Percentiles rank a stretch among this genome's conserved stretches.
Evolutionary conservation across 2,329 filamentous ascomycete species (phyloP).

Genomic region (Plenodomus tracheiphilus): DNA sequence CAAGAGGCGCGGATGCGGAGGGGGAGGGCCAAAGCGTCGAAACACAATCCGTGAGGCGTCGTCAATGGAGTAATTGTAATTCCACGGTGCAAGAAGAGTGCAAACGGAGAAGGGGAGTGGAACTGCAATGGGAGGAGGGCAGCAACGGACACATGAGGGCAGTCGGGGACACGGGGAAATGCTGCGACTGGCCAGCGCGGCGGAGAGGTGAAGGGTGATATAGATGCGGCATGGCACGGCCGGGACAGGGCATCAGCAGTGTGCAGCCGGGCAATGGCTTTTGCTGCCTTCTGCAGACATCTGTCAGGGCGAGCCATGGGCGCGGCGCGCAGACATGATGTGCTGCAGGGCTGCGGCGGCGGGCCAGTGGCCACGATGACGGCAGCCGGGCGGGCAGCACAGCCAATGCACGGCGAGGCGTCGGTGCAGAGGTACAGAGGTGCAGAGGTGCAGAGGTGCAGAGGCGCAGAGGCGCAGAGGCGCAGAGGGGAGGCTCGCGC

Average conservation of each 20-base stretch:
- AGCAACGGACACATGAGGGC: conserved; percentile 5
- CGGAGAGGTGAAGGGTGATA: conserved; percentile 29
- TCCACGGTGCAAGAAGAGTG: conserved; percentile 23
- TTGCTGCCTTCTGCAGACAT: conserved; percentile 19
- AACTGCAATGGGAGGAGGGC: conserved; percentile 6
- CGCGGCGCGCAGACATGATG: conserved; percentile 20
- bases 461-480: too few species aligned
- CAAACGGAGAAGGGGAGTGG: conserved; percentile 23
- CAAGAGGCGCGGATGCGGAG: conserved; percentile 36
- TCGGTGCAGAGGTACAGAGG: too few species aligned
- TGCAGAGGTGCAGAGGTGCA: too few species aligned
- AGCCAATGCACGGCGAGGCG: conserved; percentile 33
- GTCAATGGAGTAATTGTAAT: conserved; percentile 17
- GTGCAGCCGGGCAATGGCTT: conserved; percentile 20
- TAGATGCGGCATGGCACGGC: conserved; percentile 24
- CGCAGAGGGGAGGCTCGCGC: conserved; percentile 23
- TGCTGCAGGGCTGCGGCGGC: conserved; percentile 13
- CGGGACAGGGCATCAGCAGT: conserved; percentile 31
- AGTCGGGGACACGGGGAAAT: too few species aligned
- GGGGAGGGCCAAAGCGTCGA: conserved; percentile 41
- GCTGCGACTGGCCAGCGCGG: conserved; percentile 25
- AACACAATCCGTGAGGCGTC: conserved; percentile 39
- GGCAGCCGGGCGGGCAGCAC: conserved; percentile 23
- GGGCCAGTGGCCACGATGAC: conserved; percentile 24
- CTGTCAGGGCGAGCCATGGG: conserved; percentile 25